These are phyloP conservation scores for Physcia stellaris DNA, from an alignment of 495 filamentous ascomycete genomes.

Conservation along the genomic window DNA sequence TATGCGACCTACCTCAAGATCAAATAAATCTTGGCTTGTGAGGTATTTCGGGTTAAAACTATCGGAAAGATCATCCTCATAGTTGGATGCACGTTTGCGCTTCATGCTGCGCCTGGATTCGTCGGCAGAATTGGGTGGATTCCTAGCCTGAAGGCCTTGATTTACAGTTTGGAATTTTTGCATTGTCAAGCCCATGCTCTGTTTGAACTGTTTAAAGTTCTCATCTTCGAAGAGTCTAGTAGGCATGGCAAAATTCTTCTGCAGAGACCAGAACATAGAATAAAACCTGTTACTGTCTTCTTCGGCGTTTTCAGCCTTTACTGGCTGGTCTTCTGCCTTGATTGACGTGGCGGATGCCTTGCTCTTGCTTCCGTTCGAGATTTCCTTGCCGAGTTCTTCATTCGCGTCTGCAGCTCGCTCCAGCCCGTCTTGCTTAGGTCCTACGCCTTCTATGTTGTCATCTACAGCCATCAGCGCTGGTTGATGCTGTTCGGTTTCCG, in stretches of 20 bases:
- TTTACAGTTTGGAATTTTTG: slow-evolving; percentile 65
- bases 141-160: slow-evolving; percentile 42
- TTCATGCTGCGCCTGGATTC: slow-evolving; percentile 52
- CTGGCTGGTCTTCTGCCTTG: slow-evolving; percentile 24
- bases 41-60: slow-evolving; percentile 95
- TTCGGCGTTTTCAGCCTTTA: slow-evolving; percentile 42
- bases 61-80: slow-evolving; percentile 46
- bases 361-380: slow-evolving; percentile 5
- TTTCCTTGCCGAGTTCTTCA: slow-evolving; percentile 9
- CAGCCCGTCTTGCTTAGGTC: too few relatives aligned
- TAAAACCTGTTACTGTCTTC: slow-evolving; percentile 80
- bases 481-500: slow-evolving; percentile 9
- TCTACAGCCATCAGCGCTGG: too few relatives aligned
- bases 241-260: slow-evolving; percentile 83
- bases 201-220: slow-evolving; percentile 64
- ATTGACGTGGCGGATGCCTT: slow-evolving; percentile 19
- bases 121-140: slow-evolving; percentile 38
- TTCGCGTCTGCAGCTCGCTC: slow-evolving; percentile 14
- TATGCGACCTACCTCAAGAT: slow-evolving; percentile 57
- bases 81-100: slow-evolving; percentile 50
- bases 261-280: slow-evolving; percentile 85
- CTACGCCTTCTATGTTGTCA: slow-evolving; percentile 45
- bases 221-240: slow-evolving; percentile 59
- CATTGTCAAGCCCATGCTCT: slow-evolving; percentile 63
- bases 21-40: slow-evolving; percentile 87